Conservation (phyloP, 257 asterid species). For the Gentiana macrophylla region DNA sequence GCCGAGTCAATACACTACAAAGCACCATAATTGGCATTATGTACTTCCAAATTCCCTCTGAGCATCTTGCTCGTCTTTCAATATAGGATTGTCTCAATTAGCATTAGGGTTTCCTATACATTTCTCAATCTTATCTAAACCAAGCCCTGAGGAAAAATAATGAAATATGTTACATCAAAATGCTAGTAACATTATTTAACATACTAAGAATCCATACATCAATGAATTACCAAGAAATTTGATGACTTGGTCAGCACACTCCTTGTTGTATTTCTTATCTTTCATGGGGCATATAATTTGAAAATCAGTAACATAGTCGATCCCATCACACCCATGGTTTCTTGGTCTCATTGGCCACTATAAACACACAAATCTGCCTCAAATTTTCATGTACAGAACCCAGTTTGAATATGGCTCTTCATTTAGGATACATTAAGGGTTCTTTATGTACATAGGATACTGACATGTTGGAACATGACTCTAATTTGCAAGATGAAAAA, state of each 20-base stretch:
- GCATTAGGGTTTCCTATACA: slow-evolving; percentile 71
- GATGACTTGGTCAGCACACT: slow-evolving; percentile 63
- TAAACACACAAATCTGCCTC: slow-evolving; percentile 84
- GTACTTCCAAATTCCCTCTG: slow-evolving; percentile 22
- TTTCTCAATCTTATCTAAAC: slow-evolving; percentile 45
- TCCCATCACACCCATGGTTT: slow-evolving; percentile 99
- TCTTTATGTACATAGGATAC: no score
- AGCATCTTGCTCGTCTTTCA: slow-evolving; percentile 77
- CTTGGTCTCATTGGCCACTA: slow-evolving; percentile 65
- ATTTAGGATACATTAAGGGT: no score
- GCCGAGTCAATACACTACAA: no score
- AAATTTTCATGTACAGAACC: slow-evolving; percentile 56
- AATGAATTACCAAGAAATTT: slow-evolving; percentile 47
- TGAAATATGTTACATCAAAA: not conserved
- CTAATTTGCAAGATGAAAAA: no score
- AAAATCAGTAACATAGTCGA: slow-evolving; percentile 92
- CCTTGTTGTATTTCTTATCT: slow-evolving; percentile 86
- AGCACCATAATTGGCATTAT: no score
- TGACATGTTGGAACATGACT: no score
- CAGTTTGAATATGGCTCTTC: no score
- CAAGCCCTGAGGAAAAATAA: slow-evolving; percentile 49
- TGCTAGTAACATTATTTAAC: not conserved
- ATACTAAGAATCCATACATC: not conserved
- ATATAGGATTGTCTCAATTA: slow-evolving; percentile 51
- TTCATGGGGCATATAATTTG: slow-evolving; percentile 98